Percentiles rank a stretch among this genome's conserved stretches.
phyloP scores from a whole-genome alignment of 208 protist genomes.

The Trypanosoma mega region DNA sequence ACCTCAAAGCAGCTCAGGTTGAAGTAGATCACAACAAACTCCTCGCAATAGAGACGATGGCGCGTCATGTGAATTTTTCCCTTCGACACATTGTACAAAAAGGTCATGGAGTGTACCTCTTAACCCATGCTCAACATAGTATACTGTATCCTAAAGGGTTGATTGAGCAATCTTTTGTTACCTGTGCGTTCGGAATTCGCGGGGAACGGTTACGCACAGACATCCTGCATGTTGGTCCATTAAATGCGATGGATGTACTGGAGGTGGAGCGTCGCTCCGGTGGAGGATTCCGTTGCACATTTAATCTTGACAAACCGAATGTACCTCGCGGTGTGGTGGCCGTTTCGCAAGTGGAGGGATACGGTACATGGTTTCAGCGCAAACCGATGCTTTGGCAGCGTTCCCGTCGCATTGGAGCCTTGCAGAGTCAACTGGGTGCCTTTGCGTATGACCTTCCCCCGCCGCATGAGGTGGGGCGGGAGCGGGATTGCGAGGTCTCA shows the following conservation, averaged over 20 bases:
- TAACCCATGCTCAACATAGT: conserved; percentile 77
- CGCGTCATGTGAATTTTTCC: conserved; percentile 77
- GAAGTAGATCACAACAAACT: conserved; percentile 82
- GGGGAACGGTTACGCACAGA: conserved; percentile 81
- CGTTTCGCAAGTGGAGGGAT: conserved; percentile 77
- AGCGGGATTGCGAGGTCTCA: conserved; percentile 58
- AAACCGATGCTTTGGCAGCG: conserved; percentile 90
- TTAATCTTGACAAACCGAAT: conserved; percentile 51
- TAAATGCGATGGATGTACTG: conserved; percentile 68
- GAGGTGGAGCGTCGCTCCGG: conserved; percentile 30
- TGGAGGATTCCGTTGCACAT: conserved; percentile 19
- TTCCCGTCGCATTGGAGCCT: conserved; percentile 73
- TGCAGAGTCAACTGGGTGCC: conserved; percentile 80
- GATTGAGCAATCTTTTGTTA: conserved; percentile 83
- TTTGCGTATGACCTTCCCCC: conserved; percentile 59
- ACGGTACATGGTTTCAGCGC: conserved; percentile 86
- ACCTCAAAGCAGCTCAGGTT: conserved; percentile 43
- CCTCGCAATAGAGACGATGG: conserved; percentile 66
- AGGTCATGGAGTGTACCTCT: conserved; percentile 82
- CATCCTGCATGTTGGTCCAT: conserved; percentile 75
- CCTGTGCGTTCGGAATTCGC: conserved; percentile 71
- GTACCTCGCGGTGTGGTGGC: conserved; percentile 75
- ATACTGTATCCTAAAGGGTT: conserved; percentile 70
- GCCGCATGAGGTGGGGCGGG: conserved; percentile 46
- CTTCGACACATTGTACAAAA: conserved; percentile 87